Base-by-base conservation (phyloP, 805 yeast genomes). In the Ogataea pilisensis region DNA sequence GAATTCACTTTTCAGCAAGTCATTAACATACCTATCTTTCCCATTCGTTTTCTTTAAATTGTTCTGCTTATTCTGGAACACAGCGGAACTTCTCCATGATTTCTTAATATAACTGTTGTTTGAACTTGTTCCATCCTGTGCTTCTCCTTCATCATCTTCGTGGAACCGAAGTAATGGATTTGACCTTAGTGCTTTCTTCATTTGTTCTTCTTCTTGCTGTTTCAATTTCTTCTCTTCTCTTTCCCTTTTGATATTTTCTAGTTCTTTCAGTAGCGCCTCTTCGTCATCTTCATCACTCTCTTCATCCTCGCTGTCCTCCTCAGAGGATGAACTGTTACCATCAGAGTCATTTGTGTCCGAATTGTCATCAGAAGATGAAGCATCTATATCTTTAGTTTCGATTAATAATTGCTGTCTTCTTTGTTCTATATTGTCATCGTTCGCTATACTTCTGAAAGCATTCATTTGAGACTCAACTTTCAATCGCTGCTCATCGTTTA, bases 231-330 rank as follows among this genome's bases (percentile, higher is more conserved):
- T 52, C 26, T 51, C 52, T 42, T 60, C 60, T 32, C 61, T 54
- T 45, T 66, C 72, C 34, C 54, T 52, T 39, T 63, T 65, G 22
- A 72, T 54, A 41, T 64, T 64, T 30, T 61, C 65, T 27, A 71
- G 51, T 42, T 73, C 76, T 41, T 52, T 46, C 22, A 69, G 32
- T 4, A 72, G 54, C n/a, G 61, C 85, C 26, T 69, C 80, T n/a
- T 73, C 80, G 21, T 75, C 79, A 28, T 76, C 80, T 36, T 69
- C 53, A 17, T 48, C 54, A 11, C n/a, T n/a, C n/a, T n/a, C n/a
- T n/a, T 65, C 66, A 8, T 49, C 59, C 7, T 53, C 55, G 2
- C 33, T 43, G 13, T 36, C 48, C 13, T n/a, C 39, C 11, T 32
- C 39, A 19, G 27, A 27, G 26, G 32, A 24, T 13, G 34, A 29